Evolutionary conservation across 2,329 filamentous ascomycete genomes (phyloP), one percentile per base, ranked within the genome.

Genomic region (Fusarium sp.): DNA sequence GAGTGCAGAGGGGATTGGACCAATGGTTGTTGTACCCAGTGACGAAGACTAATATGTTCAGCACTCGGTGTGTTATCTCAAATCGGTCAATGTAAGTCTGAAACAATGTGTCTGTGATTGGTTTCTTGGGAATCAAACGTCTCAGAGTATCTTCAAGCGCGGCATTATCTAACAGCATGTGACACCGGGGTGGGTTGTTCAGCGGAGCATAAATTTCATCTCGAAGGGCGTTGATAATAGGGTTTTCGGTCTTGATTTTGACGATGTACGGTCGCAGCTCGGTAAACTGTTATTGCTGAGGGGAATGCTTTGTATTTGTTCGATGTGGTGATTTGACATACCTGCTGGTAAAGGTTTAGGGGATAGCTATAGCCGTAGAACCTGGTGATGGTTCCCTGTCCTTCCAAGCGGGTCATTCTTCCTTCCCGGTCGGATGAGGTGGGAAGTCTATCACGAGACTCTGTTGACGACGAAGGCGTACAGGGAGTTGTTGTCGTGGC

Each of bases 301-400:
- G 4, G 7, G 3, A n/a, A 24, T 37, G 21, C 1, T n/a, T n/a
- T n/a, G n/a, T n/a, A 13, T 2, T 6, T 5, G 0, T 1, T 12
- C 0, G 31, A 16, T 2, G 0, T 10, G n/a, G 16, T n/a, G 13
- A 11, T 8, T n/a, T n/a, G 37, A 20, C 21, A 20, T 37, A 49
- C 46, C 29, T 26, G 29, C 1, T 49, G 46, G 46, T 49, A 49
- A 6, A 49, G 46, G 12, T 49, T 49, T 13, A 49, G 16, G 12
- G 46, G 12, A 37, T 49, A 49, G 13, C 29, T 49, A 12, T 15
- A 20, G 11, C 46, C 46, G 6, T 37, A 49, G 29, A 49, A 49
- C 4, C 37, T 49, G 2, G 46, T 49, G 3, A 13, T 37, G 11
- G 15, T 16, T 5, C 16, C 46, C 1, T 16, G 18, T 3, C 29